Evolutionary conservation across 2,329 filamentous ascomycete species (phyloP).

Genomic region (Cladosporium sp.): DNA sequence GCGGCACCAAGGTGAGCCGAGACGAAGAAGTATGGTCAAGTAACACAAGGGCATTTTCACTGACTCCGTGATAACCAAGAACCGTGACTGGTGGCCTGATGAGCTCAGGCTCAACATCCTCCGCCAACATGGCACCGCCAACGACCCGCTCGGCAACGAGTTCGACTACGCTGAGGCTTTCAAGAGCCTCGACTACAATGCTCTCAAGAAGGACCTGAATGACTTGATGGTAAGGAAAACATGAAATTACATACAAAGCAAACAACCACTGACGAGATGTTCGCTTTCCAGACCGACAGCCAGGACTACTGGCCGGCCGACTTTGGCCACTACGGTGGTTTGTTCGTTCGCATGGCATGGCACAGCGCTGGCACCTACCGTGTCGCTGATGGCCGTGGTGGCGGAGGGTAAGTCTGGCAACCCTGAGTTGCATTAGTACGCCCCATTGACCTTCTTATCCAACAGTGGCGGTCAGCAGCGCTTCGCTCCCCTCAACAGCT

Average conservation of each 20-base stretch:
- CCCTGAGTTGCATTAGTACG: background rate
- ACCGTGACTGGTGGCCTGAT: conserved; percentile 71
- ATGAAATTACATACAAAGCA: no score
- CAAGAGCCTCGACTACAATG: conserved; percentile 66
- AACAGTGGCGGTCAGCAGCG: conserved; percentile 62
- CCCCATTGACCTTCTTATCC: conserved; percentile 30
- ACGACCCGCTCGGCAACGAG: conserved; percentile 59
- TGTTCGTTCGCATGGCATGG: conserved; percentile 80
- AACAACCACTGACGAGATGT: background rate
- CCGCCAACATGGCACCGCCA: conserved; percentile 62
- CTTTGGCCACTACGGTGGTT: conserved; percentile 74
- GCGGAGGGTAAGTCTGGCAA: conserved; percentile 48
- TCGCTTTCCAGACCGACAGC: conserved; percentile 54
- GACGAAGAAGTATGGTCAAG: conserved; percentile 45
- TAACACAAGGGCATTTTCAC: conserved; percentile 52
- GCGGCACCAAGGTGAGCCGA: conserved; percentile 51
- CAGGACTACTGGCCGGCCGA: conserved; percentile 81
- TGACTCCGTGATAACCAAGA: conserved; percentile 55
- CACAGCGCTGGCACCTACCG: conserved; percentile 77
- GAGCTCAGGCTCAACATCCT: conserved; percentile 66
- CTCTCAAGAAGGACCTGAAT: conserved; percentile 69
- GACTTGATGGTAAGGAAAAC: conserved; percentile 52
- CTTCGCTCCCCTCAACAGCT: conserved; percentile 76
- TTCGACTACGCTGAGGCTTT: conserved; percentile 72
- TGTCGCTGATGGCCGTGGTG: conserved; percentile 69